These are phyloP conservation scores for Dalbergia cochinchinensis DNA, from an alignment of 306 rosid genomes.

Conservation along the genomic window DNA sequence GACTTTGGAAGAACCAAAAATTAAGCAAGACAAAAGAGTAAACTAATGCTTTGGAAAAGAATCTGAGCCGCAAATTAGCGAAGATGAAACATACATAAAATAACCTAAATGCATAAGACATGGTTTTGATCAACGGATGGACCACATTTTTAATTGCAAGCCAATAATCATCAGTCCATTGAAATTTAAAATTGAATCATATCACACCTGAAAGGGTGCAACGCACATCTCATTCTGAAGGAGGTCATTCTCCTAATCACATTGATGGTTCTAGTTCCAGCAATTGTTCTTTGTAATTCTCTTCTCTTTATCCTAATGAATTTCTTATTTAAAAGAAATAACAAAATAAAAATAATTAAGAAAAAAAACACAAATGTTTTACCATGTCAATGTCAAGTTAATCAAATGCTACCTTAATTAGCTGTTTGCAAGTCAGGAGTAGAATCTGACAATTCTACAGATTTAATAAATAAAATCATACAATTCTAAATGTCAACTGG, in stretches of 20 bases:
- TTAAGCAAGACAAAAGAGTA: constrained; percentile 15
- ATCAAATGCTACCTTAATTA: constrained; percentile 5
- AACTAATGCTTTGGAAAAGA: constrained; percentile 16
- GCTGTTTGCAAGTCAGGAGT: constrained; percentile 1
- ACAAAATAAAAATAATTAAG: too few relatives aligned
- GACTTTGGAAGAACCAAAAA: constrained; percentile 7
- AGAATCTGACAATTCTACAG: neutral
- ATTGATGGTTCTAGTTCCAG: constrained; percentile 1
- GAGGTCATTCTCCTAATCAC: neutral
- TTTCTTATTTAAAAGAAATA: too few relatives aligned
- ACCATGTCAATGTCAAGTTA: neutral
- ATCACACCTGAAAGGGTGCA: neutral
- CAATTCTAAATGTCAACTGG: too few relatives aligned
- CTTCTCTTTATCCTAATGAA: too few relatives aligned
- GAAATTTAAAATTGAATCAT: constrained; percentile 3
- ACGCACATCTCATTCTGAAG: neutral
- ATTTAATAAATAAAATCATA: constrained; percentile 29
- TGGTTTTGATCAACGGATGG: neutral
- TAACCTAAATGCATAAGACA: neutral
- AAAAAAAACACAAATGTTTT: too few relatives aligned
- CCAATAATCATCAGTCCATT: constrained; percentile 24
- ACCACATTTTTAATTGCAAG: constrained; percentile 15
- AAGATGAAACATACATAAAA: constrained; percentile 3
- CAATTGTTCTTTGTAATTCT: neutral
- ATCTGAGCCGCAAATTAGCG: neutral